Percentiles rank a stretch among this genome's conserved stretches.
Evolutionary conservation across 495 filamentous ascomycete genomes (phyloP).

Genomic region (Neurospora sublineolata): DNA sequence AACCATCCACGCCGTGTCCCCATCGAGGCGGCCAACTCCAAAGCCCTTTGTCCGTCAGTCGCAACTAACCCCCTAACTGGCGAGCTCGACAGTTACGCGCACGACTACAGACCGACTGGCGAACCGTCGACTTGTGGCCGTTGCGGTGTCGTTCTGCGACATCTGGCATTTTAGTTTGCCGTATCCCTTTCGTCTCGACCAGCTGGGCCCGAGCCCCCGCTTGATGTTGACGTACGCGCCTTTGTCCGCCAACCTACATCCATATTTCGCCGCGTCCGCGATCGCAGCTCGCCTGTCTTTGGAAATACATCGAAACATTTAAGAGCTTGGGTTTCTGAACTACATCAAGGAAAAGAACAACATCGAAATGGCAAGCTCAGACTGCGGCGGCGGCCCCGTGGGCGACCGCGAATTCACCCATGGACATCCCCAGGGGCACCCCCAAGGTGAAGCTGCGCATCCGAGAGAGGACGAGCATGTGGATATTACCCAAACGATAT

Average conservation of each 20-base stretch:
- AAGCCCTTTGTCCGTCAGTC: neutral
- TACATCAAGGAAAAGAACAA: constrained; percentile 8
- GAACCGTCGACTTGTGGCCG: neutral
- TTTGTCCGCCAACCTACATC: neutral
- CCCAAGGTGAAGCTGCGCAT: constrained; percentile 11
- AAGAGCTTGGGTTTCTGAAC: constrained; percentile 12
- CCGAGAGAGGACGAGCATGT: constrained; percentile 26
- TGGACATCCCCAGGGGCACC: constrained; percentile 6
- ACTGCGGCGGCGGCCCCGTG: constrained; percentile 13
- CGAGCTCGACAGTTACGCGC: neutral
- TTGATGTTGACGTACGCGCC: neutral
- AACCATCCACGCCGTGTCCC: neutral
- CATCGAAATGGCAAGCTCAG: constrained; percentile 19
- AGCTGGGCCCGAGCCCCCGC: neutral
- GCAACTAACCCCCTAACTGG: neutral
- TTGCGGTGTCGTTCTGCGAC: neutral
- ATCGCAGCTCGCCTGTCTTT: neutral
- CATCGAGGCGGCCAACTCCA: neutral
- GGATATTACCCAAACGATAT: constrained; percentile 25
- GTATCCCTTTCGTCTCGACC: neutral
- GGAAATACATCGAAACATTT: neutral
- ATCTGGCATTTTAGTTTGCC: neutral
- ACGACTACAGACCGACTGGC: neutral
- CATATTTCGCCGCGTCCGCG: neutral
- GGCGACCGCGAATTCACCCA: constrained; percentile 13